Percentiles rank a stretch among this genome's conserved stretches.
Evolutionary conservation across 257 asterid species (phyloP).

Genomic region (Solanum appendiculatum): DNA sequence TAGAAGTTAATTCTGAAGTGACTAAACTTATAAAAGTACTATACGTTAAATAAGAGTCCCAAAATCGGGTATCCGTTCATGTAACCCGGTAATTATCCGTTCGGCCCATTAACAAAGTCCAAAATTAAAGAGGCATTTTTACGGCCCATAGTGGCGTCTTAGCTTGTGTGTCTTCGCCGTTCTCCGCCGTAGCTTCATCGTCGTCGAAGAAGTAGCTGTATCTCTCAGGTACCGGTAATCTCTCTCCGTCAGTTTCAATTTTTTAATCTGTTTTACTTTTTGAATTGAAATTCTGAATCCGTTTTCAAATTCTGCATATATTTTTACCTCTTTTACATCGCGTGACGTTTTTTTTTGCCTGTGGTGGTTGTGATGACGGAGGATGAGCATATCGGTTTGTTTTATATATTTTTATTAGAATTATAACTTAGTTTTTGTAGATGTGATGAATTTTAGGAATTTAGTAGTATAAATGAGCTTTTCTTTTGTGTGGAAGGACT

Average conservation of each 20-base stretch:
- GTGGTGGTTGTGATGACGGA: background rate
- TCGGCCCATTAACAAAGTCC: background rate
- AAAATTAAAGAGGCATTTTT: no score
- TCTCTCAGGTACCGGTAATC: background rate
- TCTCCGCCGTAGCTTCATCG: background rate
- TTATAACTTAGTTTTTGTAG: background rate
- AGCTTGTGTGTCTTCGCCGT: background rate
- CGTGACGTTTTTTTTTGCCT: background rate
- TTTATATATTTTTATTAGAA: background rate
- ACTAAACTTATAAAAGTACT: background rate
- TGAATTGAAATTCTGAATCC: background rate
- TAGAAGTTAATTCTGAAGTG: background rate
- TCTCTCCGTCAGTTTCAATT: background rate
- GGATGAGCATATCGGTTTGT: background rate
- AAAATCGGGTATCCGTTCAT: background rate
- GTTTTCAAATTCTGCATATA: background rate
- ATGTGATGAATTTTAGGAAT: background rate
- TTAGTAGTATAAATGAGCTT: background rate
- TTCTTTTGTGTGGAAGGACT: background rate
- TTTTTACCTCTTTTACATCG: background rate
- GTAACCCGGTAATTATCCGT: background rate
- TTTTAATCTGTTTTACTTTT: background rate
- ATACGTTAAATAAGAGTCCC: background rate
- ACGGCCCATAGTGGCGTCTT: background rate
- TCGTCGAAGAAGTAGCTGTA: background rate